phyloP scores from a whole-genome alignment of 345 rosid genomes.

The Lagerstroemia speciosa region DNA sequence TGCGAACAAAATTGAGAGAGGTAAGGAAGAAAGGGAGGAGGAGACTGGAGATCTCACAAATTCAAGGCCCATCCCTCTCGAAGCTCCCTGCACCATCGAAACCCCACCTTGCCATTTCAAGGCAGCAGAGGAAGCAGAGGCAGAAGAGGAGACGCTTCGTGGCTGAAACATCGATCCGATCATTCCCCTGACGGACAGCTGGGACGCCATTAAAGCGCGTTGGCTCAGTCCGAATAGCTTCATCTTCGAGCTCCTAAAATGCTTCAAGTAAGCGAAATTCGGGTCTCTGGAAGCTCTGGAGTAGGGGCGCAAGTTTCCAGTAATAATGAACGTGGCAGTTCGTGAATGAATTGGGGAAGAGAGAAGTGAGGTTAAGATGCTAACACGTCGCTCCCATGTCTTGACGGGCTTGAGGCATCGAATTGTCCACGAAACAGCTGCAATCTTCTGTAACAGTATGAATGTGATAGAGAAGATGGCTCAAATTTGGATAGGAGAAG shows the following conservation, averaged over 20 bases:
- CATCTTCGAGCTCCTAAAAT: background rate
- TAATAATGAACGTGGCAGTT: background rate
- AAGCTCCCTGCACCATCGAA: constrained; percentile 90
- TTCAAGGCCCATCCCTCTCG: constrained; percentile 85
- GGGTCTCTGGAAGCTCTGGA: background rate
- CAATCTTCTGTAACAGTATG: too few relatives aligned
- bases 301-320: background rate
- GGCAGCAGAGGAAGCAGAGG: constrained; percentile 14
- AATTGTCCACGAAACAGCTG: too few relatives aligned
- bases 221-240: background rate
- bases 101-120: constrained; percentile 63
- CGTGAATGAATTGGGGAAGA: background rate
- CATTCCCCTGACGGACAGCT: background rate
- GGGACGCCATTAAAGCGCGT: background rate
- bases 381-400: background rate
- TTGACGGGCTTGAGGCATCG: too few relatives aligned
- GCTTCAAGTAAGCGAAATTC: background rate
- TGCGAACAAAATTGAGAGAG: background rate
- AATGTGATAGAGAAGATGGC: too few relatives aligned
- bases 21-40: background rate
- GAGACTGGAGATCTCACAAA: constrained; percentile 38
- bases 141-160: constrained; percentile 17
- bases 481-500: too few relatives aligned
- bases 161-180: background rate
- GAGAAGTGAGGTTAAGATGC: background rate